These are phyloP conservation scores for Phytophthora rubi DNA, from an alignment of 352 stramenopile species.

Conservation along the genomic window DNA sequence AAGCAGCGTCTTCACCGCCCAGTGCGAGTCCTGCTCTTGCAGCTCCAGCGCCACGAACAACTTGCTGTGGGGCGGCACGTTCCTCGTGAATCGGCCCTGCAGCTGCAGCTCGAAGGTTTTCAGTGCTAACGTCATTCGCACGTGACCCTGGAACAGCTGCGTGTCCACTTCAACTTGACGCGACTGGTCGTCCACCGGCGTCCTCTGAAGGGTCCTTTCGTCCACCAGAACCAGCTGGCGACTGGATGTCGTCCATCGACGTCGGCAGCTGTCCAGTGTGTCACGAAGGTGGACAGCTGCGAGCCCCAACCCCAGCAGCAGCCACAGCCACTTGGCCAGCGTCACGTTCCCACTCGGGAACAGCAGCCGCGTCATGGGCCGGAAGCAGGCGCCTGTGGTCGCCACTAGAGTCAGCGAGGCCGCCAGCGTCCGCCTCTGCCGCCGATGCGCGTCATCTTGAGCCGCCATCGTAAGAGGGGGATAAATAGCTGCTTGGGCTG, in stretches of 20 bases:
- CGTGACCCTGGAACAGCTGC: constrained; percentile 29
- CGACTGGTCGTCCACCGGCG: constrained; percentile 3
- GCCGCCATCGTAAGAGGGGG: not conserved
- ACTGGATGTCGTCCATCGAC: constrained; percentile 7
- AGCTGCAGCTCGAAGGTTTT: constrained; percentile 52
- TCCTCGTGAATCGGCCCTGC: constrained; percentile 65
- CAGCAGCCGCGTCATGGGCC: constrained; percentile 33
- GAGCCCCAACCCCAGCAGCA: constrained; percentile 45
- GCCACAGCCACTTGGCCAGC: constrained; percentile 46
- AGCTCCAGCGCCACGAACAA: constrained; percentile 65
- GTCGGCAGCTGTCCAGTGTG: constrained; percentile 11
- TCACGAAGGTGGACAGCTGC: constrained; percentile 47
- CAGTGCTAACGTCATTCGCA: not conserved
- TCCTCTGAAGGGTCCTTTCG: not conserved
- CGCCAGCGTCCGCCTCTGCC: constrained; percentile 4
- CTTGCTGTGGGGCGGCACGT: constrained; percentile 31
- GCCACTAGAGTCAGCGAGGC: constrained; percentile 14
- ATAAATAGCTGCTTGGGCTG: not conserved
- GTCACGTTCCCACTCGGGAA: constrained; percentile 62
- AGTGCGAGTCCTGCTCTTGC: not conserved
- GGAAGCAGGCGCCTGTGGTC: constrained; percentile 1
- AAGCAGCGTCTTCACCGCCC: not conserved
- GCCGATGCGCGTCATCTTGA: not conserved
- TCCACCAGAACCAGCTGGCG: constrained; percentile 23
- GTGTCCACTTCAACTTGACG: constrained; percentile 19